Conservation (phyloP, 495 filamentous ascomycete species). For the Aspergillus campestris region DNA sequence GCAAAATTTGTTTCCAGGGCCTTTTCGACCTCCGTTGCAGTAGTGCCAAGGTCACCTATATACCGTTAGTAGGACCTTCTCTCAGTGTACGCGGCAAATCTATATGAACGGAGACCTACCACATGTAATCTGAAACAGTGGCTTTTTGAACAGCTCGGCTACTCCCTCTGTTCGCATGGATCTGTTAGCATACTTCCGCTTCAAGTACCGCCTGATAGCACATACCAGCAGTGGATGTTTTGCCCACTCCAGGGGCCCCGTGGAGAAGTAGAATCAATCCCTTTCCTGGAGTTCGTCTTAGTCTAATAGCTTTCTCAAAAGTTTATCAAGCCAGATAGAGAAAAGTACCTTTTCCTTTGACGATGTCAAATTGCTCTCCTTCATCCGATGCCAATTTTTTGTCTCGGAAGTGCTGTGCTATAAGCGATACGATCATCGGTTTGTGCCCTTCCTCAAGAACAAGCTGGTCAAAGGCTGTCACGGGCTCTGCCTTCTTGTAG, state of each 20-base stretch:
- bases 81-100: too few species aligned
- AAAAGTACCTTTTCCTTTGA: conserved; percentile 39
- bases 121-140: conserved; percentile 25
- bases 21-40: conserved; percentile 28
- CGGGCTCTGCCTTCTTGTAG: too few species aligned
- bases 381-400: conserved; percentile 11
- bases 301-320: too few species aligned
- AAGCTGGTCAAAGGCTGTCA: conserved; percentile 27
- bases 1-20: conserved; percentile 31
- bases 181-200: too few species aligned
- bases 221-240: conserved; percentile 38
- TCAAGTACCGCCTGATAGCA: too few species aligned
- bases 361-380: conserved; percentile 29
- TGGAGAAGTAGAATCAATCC: conserved; percentile 42
- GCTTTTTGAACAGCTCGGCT: conserved; percentile 18
- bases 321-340: too few species aligned
- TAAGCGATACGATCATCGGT: conserved; percentile 25
- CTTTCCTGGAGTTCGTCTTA: conserved; percentile 13
- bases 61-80: too few species aligned
- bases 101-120: conserved; percentile 1
- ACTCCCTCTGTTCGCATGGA: conserved; percentile 26
- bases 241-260: conserved; percentile 43
- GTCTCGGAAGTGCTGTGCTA: conserved; percentile 33
- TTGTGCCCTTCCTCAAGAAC: conserved; percentile 25
- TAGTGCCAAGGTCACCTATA: conserved; percentile 20